Percentiles rank a stretch among this genome's conserved stretches.
These are phyloP conservation scores for Ceratocystis harringtonii DNA, from an alignment of 2,329 filamentous ascomycete species.

Conservation along the genomic window DNA sequence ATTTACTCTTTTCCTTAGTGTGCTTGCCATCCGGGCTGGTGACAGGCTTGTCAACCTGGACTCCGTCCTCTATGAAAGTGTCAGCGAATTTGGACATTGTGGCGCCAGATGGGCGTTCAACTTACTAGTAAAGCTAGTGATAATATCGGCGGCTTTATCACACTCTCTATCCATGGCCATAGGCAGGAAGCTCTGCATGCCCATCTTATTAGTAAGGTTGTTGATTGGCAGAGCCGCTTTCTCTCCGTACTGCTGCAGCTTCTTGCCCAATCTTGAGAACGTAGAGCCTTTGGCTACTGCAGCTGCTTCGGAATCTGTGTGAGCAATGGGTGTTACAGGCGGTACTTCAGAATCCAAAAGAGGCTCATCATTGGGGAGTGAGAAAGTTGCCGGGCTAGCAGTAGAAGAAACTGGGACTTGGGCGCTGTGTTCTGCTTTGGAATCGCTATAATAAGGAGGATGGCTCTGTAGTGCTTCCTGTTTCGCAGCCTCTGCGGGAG, in stretches of 20 bases:
- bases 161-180: conserved; percentile 76
- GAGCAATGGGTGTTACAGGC: neutral
- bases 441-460: neutral
- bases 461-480: conserved; percentile 4
- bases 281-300: neutral
- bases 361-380: neutral
- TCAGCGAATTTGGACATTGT: neutral
- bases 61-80: conserved; percentile 26
- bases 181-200: conserved; percentile 74
- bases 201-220: conserved; percentile 64
- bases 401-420: neutral
- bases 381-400: neutral
- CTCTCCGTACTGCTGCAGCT: conserved; percentile 16
- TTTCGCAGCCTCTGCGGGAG: conserved; percentile 6
- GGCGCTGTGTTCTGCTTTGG: neutral
- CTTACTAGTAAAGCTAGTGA: conserved; percentile 74
- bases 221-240: conserved; percentile 47
- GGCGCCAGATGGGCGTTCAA: conserved; percentile 18
- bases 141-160: conserved; percentile 75
- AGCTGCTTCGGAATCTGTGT: neutral
- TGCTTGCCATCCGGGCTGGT: conserved; percentile 23
- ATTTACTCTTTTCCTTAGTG: conserved; percentile 30
- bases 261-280: conserved; percentile 15
- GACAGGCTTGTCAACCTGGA: conserved; percentile 36
- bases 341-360: neutral